Percentiles rank a stretch among this genome's conserved stretches.
phyloP scores from a whole-genome alignment of 257 asterid genomes.

The Eustoma russellianum region DNA sequence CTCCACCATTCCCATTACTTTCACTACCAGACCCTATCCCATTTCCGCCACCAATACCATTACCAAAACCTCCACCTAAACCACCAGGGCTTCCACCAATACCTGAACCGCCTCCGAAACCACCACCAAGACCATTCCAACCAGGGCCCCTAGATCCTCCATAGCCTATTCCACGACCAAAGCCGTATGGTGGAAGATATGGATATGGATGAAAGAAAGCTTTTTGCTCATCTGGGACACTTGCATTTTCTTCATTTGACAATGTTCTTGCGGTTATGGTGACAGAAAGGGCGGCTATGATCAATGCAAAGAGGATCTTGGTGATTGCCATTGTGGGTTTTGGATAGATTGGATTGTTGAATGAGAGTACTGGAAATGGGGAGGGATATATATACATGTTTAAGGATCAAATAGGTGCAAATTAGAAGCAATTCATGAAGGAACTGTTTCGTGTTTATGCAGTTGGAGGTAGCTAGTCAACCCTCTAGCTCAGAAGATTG shows the following conservation, averaged over 20 bases:
- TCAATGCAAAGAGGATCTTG: constrained; percentile 8
- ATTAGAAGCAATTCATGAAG: background rate
- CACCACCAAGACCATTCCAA: constrained; percentile 6
- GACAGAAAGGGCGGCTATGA: constrained; percentile 10
- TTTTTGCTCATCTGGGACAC: constrained; percentile 9
- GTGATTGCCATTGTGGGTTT: constrained; percentile 12
- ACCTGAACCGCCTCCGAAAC: background rate
- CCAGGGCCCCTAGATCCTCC: constrained; percentile 8
- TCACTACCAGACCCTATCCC: constrained; percentile 7
- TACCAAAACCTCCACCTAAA: constrained; percentile 8
- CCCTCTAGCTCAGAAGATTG: background rate
- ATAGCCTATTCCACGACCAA: constrained; percentile 12
- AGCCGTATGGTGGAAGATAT: constrained; percentile 11
- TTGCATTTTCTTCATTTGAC: background rate
- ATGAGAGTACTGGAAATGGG: constrained; percentile 1
- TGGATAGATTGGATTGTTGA: background rate
- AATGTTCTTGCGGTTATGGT: constrained; percentile 7
- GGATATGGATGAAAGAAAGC: constrained; percentile 24
- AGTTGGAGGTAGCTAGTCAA: background rate
- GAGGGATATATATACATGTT: constrained; percentile 9
- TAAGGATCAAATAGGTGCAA: background rate
- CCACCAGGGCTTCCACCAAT: constrained; percentile 1
- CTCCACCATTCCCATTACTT: background rate
- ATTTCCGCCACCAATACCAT: constrained; percentile 8
- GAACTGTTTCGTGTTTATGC: constrained; percentile 13